A percentile compares a stretch with the other conserved stretches of the same genome.
Evolutionary conservation across 2,329 filamentous ascomycete genomes (phyloP).

Genomic region (Claviceps digitariae): DNA sequence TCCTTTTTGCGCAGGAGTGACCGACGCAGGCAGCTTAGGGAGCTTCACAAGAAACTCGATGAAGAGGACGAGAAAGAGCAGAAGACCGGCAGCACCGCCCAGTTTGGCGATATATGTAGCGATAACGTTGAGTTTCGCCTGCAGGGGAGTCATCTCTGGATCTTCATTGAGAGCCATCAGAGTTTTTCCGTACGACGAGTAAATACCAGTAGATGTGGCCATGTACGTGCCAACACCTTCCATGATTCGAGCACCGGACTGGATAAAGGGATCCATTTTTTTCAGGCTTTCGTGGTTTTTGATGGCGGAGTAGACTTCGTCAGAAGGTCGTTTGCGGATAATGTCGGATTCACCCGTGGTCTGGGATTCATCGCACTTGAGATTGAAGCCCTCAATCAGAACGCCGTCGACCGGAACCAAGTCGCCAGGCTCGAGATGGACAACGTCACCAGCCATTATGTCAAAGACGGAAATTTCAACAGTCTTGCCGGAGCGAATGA

Average conservation of each 20-base stretch:
- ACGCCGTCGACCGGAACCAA: slow-evolving; percentile 62
- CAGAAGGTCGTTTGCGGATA: slow-evolving; percentile 52
- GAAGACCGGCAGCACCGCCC: slow-evolving; percentile 61
- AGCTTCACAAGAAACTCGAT: slow-evolving; percentile 72
- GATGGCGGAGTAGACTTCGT: slow-evolving; percentile 58
- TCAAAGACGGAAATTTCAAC: slow-evolving; percentile 58
- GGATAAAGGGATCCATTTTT: slow-evolving; percentile 73
- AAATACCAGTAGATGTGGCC: slow-evolving; percentile 58
- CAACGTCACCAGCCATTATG: slow-evolving; percentile 54
- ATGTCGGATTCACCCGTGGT: slow-evolving; percentile 70
- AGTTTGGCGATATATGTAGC: slow-evolving; percentile 68
- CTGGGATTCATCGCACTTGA: slow-evolving; percentile 67
- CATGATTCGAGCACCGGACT: slow-evolving; percentile 68
- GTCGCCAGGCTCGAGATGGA: slow-evolving; percentile 63
- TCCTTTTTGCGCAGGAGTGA: slow-evolving; percentile 57
- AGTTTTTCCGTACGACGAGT: slow-evolving; percentile 64
- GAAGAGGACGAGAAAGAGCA: slow-evolving; percentile 73
- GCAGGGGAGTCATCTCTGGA: slow-evolving; percentile 61
- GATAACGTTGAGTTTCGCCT: slow-evolving; percentile 61
- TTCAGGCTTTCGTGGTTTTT: slow-evolving; percentile 50
- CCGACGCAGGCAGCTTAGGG: slow-evolving; percentile 29
- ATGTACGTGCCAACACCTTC: slow-evolving; percentile 65
- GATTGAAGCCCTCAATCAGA: slow-evolving; percentile 57
- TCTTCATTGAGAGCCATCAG: slow-evolving; percentile 61
- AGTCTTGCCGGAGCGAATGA: slow-evolving; percentile 55